phyloP scores from a whole-genome alignment of 768 basidiomycete genomes.

The Chalciporus sphaerocephalus region DNA sequence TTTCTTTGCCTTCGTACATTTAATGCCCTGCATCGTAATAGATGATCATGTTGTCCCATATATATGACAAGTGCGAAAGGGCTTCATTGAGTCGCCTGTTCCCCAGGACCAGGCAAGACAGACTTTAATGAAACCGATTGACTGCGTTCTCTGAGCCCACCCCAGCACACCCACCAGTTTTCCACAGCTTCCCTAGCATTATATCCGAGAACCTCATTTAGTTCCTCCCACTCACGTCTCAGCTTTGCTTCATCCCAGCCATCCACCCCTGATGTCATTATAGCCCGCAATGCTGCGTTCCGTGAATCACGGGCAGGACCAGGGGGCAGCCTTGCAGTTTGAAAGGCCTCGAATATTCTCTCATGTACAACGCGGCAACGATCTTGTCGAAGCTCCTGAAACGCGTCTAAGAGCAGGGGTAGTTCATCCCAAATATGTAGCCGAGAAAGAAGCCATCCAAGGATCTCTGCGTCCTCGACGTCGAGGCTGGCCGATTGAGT shows the following conservation, averaged over 20 bases:
- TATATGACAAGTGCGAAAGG: not conserved
- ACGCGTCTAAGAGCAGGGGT: conserved; percentile 45
- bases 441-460: conserved; percentile 33
- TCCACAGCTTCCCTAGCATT: conserved; percentile 52
- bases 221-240: conserved; percentile 46
- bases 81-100: not conserved
- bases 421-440: conserved; percentile 43
- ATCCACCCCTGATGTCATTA: conserved; percentile 14
- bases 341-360: conserved; percentile 40
- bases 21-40: conserved; percentile 1
- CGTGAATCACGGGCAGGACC: conserved; percentile 42
- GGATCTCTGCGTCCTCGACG: conserved; percentile 28
- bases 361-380: conserved; percentile 39
- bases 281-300: conserved; percentile 33
- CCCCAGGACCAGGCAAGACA: not conserved
- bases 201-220: conserved; percentile 44
- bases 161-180: conserved; percentile 60
- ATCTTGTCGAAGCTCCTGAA: conserved; percentile 51
- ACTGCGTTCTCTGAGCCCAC: conserved; percentile 38
- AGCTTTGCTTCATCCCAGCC: conserved; percentile 45
- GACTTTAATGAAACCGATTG: not conserved
- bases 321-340: conserved; percentile 37
- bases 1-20: not conserved
- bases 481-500: conserved; percentile 31
- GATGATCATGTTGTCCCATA: no score